Conservation (phyloP, 805 yeast species). For the fission yeast (Schizosaccharomyces pombe) region DNA sequence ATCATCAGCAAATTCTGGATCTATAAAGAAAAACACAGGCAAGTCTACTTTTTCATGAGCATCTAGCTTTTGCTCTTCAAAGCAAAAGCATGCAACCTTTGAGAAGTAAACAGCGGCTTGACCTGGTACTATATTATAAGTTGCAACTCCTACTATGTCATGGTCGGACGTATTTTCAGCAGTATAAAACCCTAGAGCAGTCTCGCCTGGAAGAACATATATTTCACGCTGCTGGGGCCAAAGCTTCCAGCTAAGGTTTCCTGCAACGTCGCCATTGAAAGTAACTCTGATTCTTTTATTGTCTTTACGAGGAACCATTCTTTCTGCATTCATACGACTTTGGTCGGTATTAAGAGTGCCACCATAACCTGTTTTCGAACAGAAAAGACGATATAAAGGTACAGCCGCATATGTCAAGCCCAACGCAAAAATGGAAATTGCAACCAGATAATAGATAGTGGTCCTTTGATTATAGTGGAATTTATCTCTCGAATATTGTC, state of each 20-base stretch:
- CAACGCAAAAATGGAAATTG: constrained; percentile 45
- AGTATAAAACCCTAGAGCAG: constrained; percentile 84
- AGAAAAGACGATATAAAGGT: constrained; percentile 72
- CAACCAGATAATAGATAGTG: constrained; percentile 32
- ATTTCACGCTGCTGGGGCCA: constrained; percentile 88
- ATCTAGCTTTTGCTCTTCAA: constrained; percentile 76
- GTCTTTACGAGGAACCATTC: constrained; percentile 66
- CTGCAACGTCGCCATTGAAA: constrained; percentile 80
- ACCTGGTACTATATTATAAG: constrained; percentile 77
- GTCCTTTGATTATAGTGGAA: background rate
- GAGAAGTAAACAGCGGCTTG: constrained; percentile 90
- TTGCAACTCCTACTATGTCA: constrained; percentile 95
- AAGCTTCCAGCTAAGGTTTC: constrained; percentile 82
- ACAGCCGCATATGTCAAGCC: constrained; percentile 77
- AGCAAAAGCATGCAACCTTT: constrained; percentile 94
- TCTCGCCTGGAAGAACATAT: constrained; percentile 82
- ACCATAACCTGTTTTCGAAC: constrained; percentile 89
- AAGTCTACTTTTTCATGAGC: constrained; percentile 97
- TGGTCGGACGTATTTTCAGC: constrained; percentile 69
- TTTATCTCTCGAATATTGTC: too few species aligned
- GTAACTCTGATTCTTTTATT: constrained; percentile 59
- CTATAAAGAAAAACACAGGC: constrained; percentile 94
- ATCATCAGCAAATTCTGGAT: constrained; percentile 83
- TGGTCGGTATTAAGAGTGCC: constrained; percentile 84
- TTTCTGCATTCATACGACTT: constrained; percentile 61